Base-by-base conservation (phyloP, 2,329 filamentous ascomycete species). In the Dactylellina sp. region DNA sequence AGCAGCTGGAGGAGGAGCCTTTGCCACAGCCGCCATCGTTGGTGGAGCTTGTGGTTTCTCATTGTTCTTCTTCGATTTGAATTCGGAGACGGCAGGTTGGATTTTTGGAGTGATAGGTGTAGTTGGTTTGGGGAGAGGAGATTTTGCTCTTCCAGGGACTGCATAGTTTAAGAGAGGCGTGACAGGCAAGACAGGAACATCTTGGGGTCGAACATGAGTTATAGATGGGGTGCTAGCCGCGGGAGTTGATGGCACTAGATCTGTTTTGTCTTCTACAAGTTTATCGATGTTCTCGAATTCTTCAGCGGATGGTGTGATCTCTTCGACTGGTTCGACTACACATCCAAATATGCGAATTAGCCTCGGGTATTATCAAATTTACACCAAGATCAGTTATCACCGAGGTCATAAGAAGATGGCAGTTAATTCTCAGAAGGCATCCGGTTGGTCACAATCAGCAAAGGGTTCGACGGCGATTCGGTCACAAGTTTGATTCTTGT, bases 311-410 rank as follows among this genome's bases (percentile, higher is more conserved):
- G 55, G 61, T 24, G 42, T 66, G 24, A 66, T 65, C 32, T 74
- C 70, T 62, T 74, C 70, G 63, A 62, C 56, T n/a, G 49, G 42
- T 20, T 74, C 70, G 52, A 72, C 68, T 72, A 62, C 47, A 52
- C 40, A 18, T 35, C 40, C 49, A 40, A 59, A 40, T 25, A 6
- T 66, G 37, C 53, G 62, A 47, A 62, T 74, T 66, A 74, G 70
- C 61, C 39, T 47, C 50, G 49, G 47, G 63, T 46, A 47, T 68
- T 52, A 50, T 49, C 28, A 53, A 55, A n/a, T 56, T 32, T 60
- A 72, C 61, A 55, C 46, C 12, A 47, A 24, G 6, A 49, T 49
- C 35, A 46, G 24, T 14, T 44, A 24, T 71, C 44, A 37, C 20
- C 28, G 24, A 61, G 42, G 35, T 53, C 46, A 52, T 40, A 18